phyloP scores from a whole-genome alignment of 257 asterid species.

The Misopates orontium region DNA sequence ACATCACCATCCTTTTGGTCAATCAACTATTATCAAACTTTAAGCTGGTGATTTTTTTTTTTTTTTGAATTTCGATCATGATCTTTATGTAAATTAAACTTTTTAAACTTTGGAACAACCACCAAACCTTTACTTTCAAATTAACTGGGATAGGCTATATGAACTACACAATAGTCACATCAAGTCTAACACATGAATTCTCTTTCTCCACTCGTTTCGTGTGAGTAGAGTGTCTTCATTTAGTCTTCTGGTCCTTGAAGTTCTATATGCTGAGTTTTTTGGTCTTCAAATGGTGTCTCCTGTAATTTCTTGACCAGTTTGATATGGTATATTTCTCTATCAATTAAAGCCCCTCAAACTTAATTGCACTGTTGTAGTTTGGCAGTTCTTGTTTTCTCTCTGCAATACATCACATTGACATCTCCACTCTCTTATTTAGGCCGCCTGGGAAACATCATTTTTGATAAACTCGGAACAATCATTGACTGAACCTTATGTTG shows the following conservation, averaged over 20 bases:
- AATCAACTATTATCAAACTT: background rate
- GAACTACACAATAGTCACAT: too few relatives aligned
- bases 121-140: too few relatives aligned
- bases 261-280: too few relatives aligned
- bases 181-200: too few relatives aligned
- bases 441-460: slow-evolving; percentile 75
- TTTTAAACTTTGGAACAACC: background rate
- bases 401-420: slow-evolving; percentile 17
- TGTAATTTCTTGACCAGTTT: too few relatives aligned
- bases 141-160: too few relatives aligned
- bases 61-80: background rate
- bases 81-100: background rate
- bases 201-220: too few relatives aligned
- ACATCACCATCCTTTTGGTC: background rate
- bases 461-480: slow-evolving; percentile 66
- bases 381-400: background rate
- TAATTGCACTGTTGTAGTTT: background rate
- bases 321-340: too few relatives aligned
- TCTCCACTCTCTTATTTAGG: slow-evolving; percentile 46
- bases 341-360: too few relatives aligned
- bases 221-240: too few relatives aligned
- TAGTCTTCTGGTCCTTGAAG: too few relatives aligned
- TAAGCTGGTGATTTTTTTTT: background rate
- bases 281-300: too few relatives aligned
- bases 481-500: slow-evolving; percentile 90